Conservation (phyloP, 2,329 filamentous ascomycete genomes). For the Aureobasidium sp. region DNA sequence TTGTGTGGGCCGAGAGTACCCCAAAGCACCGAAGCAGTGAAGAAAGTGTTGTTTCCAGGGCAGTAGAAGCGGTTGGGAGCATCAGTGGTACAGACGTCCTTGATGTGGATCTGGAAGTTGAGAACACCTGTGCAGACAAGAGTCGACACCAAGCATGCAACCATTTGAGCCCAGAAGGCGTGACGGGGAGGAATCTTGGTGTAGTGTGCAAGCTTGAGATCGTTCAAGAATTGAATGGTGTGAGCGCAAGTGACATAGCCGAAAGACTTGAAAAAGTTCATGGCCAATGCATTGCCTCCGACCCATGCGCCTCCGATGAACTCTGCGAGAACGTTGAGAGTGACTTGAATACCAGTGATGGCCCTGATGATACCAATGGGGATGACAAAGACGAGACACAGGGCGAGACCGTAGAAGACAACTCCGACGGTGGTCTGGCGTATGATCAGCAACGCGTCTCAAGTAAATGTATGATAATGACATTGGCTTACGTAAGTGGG, state of each 20-base stretch:
- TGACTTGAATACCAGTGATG: conserved; percentile 3
- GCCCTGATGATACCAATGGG: conserved; percentile 5
- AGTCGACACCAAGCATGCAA: not conserved
- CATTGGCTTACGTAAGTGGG: too few relatives aligned
- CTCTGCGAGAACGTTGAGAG: conserved; percentile 6
- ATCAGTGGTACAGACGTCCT: conserved; percentile 5
- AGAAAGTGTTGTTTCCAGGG: conserved; percentile 12
- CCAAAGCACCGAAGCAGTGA: conserved; percentile 10
- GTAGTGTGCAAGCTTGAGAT: conserved; percentile 10
- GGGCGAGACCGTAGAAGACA: conserved; percentile 10
- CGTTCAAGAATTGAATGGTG: conserved; percentile 6
- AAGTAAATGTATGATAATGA: not conserved
- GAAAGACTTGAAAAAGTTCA: conserved; percentile 12
- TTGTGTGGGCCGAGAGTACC: conserved; percentile 8
- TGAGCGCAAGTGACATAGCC: conserved; percentile 10
- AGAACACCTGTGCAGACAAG: conserved; percentile 7
- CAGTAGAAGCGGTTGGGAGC: conserved; percentile 10
- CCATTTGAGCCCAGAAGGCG: conserved; percentile 1
- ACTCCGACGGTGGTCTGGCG: conserved; percentile 1
- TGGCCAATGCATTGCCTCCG: conserved; percentile 1
- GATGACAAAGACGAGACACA: conserved; percentile 1
- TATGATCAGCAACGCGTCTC: not conserved
- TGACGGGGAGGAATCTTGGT: conserved; percentile 8
- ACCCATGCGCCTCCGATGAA: conserved; percentile 9
- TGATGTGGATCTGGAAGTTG: conserved; percentile 14